Base-by-base conservation (phyloP, 352 stramenopile genomes). In the Globisporangium sylvaticum region DNA sequence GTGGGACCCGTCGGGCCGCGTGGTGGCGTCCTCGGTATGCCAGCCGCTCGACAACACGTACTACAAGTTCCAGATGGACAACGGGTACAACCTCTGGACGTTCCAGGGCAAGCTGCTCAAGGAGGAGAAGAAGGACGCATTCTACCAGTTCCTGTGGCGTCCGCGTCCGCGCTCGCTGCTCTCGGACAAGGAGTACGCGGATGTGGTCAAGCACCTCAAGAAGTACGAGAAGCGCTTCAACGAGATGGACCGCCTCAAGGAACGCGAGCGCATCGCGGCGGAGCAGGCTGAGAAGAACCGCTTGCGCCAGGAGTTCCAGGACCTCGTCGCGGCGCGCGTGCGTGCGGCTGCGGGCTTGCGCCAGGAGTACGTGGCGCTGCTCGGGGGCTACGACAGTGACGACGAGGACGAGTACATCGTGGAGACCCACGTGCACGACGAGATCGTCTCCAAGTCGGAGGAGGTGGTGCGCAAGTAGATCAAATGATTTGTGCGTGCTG, bases 31-130 rank as follows among this genome's bases (percentile, higher is more conserved):
- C 52, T 91, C 92, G 22, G 97, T 99, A 57, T 98, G 92, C 61
- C 97, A 99, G 77, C 93, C 96, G 12, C 87, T 99, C 50, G 94
- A 97, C 68, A 95, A 94, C 75, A 90, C 85, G 76, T 94, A 95
- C 80, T 98, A 98, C 83, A 98, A 98, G 81, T 98, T 98, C 80
- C 92, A 97, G 62, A 98, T 99, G 92, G 98, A 99, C 87, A 99
- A 99, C 70, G 98, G 97, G 58, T 99, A 97, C 83, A 98, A 95
- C 65, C 74, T 99, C 24, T 98, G 96, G 96, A 97, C 89, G 46
- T 99, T 99, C 88, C 97, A 99, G 81, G 97, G 97, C 25, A 97
- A 97, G 72, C 85, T 97, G 68, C 77, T 99, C 0, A 79, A 89
- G 46, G 93, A 98, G 71, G 86, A 97, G 73, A 97, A 96, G 67